These are phyloP conservation scores for Chionographis japonica DNA, from an alignment of 106 monocot genomes.

Conservation along the genomic window DNA sequence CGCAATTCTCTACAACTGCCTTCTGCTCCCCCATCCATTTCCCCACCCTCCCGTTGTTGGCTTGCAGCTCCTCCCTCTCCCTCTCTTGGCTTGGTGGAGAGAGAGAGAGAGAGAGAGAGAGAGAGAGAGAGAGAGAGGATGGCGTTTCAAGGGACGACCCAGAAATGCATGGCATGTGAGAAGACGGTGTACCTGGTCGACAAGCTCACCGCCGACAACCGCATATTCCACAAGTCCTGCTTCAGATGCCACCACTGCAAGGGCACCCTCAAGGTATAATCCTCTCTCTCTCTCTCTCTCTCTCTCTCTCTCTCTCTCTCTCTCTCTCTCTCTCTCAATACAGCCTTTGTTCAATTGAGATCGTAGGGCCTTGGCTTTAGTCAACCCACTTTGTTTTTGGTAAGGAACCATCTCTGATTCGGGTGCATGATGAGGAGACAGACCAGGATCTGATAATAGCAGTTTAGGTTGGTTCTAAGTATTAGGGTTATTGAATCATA, in stretches of 20 bases:
- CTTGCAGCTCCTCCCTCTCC: not conserved
- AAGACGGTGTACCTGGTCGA: slow-evolving; percentile 94
- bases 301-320: not conserved
- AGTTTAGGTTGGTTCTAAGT: too few species aligned
- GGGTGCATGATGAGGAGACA: too few species aligned
- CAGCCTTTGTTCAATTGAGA: too few species aligned
- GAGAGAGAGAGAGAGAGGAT: slow-evolving; percentile 1
- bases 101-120: not conserved
- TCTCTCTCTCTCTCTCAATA: too few species aligned
- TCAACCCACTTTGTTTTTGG: too few species aligned
- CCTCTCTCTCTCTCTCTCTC: not conserved
- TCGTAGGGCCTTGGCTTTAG: too few species aligned
- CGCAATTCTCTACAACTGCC: slow-evolving; percentile 27
- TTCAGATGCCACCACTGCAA: slow-evolving; percentile 95
- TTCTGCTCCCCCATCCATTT: not conserved
- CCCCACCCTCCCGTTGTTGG: slow-evolving; percentile 1
- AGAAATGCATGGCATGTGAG: slow-evolving; percentile 72
- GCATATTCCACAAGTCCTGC: slow-evolving; percentile 84
- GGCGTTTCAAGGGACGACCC: slow-evolving; percentile 53
- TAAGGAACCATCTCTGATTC: not conserved
- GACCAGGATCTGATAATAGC: not conserved
- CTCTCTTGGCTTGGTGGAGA: not conserved
- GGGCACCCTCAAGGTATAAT: slow-evolving; percentile 61
- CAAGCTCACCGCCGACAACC: slow-evolving; percentile 81
- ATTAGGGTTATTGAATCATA: too few species aligned